phyloP scores from a whole-genome alignment of 768 basidiomycete species.

The Tephrocybe sp. region DNA sequence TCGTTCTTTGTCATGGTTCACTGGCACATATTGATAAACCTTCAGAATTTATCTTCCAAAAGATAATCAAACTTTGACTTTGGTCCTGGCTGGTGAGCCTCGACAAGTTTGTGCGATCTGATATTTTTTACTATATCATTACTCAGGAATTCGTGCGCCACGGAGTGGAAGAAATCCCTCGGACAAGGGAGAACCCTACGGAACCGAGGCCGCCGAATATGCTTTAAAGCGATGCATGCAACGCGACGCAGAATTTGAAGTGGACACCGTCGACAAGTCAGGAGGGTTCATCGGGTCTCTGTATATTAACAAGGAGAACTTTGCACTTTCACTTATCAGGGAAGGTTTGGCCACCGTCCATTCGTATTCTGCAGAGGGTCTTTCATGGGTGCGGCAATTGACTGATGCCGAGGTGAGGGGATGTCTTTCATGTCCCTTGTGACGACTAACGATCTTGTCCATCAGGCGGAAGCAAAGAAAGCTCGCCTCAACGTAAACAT shows the following conservation, averaged over 20 bases:
- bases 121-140: neutral
- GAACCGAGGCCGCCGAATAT: slow-evolving; percentile 79
- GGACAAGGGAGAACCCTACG: slow-evolving; percentile 91
- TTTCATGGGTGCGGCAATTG: slow-evolving; percentile 79
- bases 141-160: slow-evolving; percentile 83
- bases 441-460: neutral
- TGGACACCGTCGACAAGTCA: slow-evolving; percentile 88
- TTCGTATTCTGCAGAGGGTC: slow-evolving; percentile 79
- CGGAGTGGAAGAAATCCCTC: slow-evolving; percentile 76
- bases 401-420: slow-evolving; percentile 75
- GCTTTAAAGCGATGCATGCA: slow-evolving; percentile 84
- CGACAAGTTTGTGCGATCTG: neutral
- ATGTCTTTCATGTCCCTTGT: neutral
- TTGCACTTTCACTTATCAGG: slow-evolving; percentile 75
- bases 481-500: slow-evolving; percentile 71
- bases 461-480: slow-evolving; percentile 77
- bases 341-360: slow-evolving; percentile 92
- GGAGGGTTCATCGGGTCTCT: slow-evolving; percentile 94
- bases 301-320: slow-evolving; percentile 87
- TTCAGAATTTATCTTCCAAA: slow-evolving; percentile 74
- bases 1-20: slow-evolving; percentile 8
- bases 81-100: slow-evolving; percentile 79
- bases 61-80: slow-evolving; percentile 90
- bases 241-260: slow-evolving; percentile 91
- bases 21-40: neutral